A percentile compares a stretch with the other conserved stretches of the same genome.
Evolutionary conservation across 2,329 filamentous ascomycete genomes (phyloP).

Genomic region (Cercospora janseana): DNA sequence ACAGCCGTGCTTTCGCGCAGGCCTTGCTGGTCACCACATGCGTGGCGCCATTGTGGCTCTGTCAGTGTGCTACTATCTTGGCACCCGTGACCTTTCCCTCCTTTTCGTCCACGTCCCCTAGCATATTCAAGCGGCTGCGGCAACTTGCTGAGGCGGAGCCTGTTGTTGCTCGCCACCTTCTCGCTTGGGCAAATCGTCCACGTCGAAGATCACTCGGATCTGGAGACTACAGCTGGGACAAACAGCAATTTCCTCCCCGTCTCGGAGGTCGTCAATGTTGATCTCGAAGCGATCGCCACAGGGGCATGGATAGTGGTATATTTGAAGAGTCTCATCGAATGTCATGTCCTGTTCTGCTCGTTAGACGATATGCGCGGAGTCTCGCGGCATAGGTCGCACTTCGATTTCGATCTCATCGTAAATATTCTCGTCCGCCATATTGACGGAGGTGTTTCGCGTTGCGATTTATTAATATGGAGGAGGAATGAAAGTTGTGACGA

Average conservation of each 20-base stretch:
- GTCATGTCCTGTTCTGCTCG: constrained; percentile 69
- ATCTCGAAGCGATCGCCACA: constrained; percentile 98
- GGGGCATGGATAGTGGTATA: constrained; percentile 95
- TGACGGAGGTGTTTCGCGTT: neutral
- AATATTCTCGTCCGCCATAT: constrained; percentile 50
- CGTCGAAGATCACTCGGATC: constrained; percentile 91
- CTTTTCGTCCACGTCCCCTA: neutral
- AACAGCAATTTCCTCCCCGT: constrained; percentile 91
- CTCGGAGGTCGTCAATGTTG: constrained; percentile 74
- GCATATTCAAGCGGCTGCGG: constrained; percentile 20
- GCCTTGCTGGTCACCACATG: too few species aligned
- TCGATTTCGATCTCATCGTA: constrained; percentile 99
- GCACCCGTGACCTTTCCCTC: neutral
- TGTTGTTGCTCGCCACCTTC: constrained; percentile 30
- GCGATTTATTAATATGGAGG: too few species aligned
- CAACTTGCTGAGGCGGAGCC: constrained; percentile 12
- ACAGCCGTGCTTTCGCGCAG: too few species aligned
- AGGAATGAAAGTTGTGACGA: too few species aligned
- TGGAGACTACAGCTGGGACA: constrained; percentile 96
- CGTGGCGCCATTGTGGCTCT: too few species aligned
- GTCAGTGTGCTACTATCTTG: too few species aligned
- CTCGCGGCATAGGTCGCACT: constrained; percentile 25
- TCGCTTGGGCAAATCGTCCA: constrained; percentile 55
- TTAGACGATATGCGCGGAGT: neutral
- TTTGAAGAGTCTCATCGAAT: constrained; percentile 74